These are phyloP conservation scores for Ceratocystiopsis brevicomis DNA, from an alignment of 2,329 filamentous ascomycete species.

Conservation along the genomic window DNA sequence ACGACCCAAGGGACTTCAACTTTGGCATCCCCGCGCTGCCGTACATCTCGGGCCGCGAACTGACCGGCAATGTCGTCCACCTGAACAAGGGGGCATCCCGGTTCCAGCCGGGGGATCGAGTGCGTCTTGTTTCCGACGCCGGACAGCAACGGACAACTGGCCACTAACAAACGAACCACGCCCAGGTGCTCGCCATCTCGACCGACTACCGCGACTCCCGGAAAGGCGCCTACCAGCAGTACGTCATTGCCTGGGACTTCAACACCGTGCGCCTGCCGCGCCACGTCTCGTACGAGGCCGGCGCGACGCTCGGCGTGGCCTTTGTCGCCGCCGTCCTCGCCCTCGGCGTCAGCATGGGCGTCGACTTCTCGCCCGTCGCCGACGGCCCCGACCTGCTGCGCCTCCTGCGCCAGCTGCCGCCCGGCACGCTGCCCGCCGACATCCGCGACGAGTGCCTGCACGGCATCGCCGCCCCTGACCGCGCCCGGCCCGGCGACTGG, in stretches of 20 bases:
- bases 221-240: slow-evolving; percentile 55
- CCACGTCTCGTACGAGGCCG: slow-evolving; percentile 31
- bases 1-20: slow-evolving; percentile 41
- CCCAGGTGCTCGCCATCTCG: slow-evolving; percentile 41
- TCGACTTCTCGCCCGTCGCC: slow-evolving; percentile 37
- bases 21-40: slow-evolving; percentile 50
- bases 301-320: slow-evolving; percentile 48
- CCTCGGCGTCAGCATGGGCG: slow-evolving; percentile 49
- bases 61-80: slow-evolving; percentile 44
- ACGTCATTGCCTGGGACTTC: slow-evolving; percentile 43
- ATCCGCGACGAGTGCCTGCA: slow-evolving; percentile 43
- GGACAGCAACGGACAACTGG: too few species aligned
- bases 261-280: slow-evolving; percentile 45
- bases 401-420: slow-evolving; percentile 27
- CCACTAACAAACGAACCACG: too few species aligned
- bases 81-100: slow-evolving; percentile 23
- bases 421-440: slow-evolving; percentile 35
- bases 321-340: slow-evolving; percentile 51
- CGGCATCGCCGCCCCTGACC: slow-evolving; percentile 30
- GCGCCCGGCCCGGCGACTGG: slow-evolving; percentile 45
- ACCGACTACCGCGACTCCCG: slow-evolving; percentile 57
- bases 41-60: slow-evolving; percentile 50
- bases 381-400: slow-evolving; percentile 39
- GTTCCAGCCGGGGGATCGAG: slow-evolving; percentile 36
- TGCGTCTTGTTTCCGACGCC: too few species aligned